Base-by-base conservation (phyloP, 495 filamentous ascomycete species). In the Annulohypoxylon maeteangense region DNA sequence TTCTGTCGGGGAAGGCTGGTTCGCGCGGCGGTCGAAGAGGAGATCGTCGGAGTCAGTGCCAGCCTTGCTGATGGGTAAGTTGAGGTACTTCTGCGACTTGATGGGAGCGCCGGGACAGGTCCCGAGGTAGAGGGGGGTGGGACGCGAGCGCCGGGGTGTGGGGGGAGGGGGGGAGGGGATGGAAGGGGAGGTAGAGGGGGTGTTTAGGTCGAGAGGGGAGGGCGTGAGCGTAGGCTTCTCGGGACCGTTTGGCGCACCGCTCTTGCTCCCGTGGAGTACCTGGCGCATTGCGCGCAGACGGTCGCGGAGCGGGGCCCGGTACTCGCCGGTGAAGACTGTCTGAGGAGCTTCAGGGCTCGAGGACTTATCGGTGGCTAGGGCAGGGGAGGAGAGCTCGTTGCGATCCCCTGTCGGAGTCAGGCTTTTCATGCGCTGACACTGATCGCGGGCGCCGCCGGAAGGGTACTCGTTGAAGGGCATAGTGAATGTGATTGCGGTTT, bases 271-370 rank as follows among this genome's bases (percentile, higher is more conserved):
- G 20, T 38, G 3, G 6, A 44, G 16, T 5, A 6, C 59, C 34
- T 34, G 20, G 22, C 67, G 67, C 42, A 51, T 58, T 0, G 20
- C 8, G 4, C 16, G 32, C 6, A 70, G 29, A 18, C 67, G 67
- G 3, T 70, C 54, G 1, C 55, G 60, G 18, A 61, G 14, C 1
- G 67, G 67, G 0, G 42, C 12, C 10, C 67, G 60, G 45, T 34
- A 14, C 18, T 65, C 67, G 10, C 67, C 67, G 0, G 67, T 70
- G 45, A 56, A 54, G n/a, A 65, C 38, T 0, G 25, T 18, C 29
- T 58, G 29, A 12, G n/a, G 5, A 25, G 23, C 11, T n/a, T 54
- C 14, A 0, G 51, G 23, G 11, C 5, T 32, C 27, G 29, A 7
- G 14, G 27, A n/a, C 11, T 36, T 22, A 14, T 55, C 34, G 25